Evolutionary conservation across 352 stramenopile genomes (phyloP).

Genomic region (Globisporangium parvum): DNA sequence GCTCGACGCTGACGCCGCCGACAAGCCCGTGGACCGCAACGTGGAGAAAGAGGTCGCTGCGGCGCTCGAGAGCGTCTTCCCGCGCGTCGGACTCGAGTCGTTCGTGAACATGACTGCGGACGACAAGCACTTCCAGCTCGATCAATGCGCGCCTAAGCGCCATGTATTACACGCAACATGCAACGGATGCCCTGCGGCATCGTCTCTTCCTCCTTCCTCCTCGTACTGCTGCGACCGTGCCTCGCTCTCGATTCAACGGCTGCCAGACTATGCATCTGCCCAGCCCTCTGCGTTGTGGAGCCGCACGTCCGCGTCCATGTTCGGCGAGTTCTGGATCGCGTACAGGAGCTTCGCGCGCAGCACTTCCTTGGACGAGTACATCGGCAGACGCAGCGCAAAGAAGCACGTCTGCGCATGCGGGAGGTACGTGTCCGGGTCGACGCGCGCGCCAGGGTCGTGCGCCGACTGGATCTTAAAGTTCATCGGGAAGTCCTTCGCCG

Average conservation of each 20-base stretch:
- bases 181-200: not conserved
- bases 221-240: not conserved
- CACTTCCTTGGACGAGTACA: slow-evolving; percentile 92
- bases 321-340: slow-evolving; percentile 94
- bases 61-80: slow-evolving; percentile 93
- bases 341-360: slow-evolving; percentile 86
- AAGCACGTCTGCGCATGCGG: slow-evolving; percentile 99
- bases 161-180: not conserved
- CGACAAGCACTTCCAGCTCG: slow-evolving; percentile 89
- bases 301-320: slow-evolving; percentile 91
- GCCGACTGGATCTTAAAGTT: slow-evolving; percentile 91
- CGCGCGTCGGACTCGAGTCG: slow-evolving; percentile 88
- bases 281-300: slow-evolving; percentile 91
- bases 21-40: slow-evolving; percentile 48
- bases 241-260: not conserved
- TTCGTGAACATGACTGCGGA: slow-evolving; percentile 88
- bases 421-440: slow-evolving; percentile 88
- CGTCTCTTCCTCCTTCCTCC: not conserved
- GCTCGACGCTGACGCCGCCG: slow-evolving; percentile 43
- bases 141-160: slow-evolving; percentile 10
- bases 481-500: slow-evolving; percentile 96
- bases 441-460: slow-evolving; percentile 68
- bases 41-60: slow-evolving; percentile 86
- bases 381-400: slow-evolving; percentile 95
- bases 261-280: slow-evolving; percentile 57